phyloP scores from a whole-genome alignment of 306 rosid species.

The Betula pendula region DNA sequence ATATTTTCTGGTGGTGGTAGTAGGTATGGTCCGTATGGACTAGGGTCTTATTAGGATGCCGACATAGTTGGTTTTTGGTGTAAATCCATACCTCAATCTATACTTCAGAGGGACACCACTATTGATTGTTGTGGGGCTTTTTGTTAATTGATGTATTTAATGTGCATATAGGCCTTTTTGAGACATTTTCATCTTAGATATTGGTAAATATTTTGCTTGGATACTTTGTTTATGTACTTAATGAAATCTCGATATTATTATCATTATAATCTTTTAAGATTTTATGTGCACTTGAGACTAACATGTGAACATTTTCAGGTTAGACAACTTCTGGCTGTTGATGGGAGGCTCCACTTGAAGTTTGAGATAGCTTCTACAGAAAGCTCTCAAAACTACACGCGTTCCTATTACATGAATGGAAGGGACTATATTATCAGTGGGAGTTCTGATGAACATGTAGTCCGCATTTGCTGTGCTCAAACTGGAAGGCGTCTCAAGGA shows the following conservation, averaged over 20 bases:
- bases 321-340: slow-evolving; percentile 73
- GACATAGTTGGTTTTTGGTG: not conserved
- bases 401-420: slow-evolving; percentile 87
- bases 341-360: slow-evolving; percentile 80
- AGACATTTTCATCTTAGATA: not conserved
- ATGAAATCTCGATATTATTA: not conserved
- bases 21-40: slow-evolving; percentile 2
- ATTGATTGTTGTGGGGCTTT: no score
- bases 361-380: slow-evolving; percentile 71
- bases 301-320: slow-evolving; percentile 50
- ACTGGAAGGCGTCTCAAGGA: slow-evolving; percentile 83
- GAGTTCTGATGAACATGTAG: slow-evolving; percentile 83
- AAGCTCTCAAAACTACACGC: slow-evolving; percentile 76
- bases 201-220: slow-evolving; percentile 1
- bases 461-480: slow-evolving; percentile 83
- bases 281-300: slow-evolving; percentile 18
- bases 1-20: not conserved
- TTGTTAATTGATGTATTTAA: not conserved
- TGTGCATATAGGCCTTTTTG: not conserved
- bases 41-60: not conserved
- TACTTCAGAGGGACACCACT: not conserved
- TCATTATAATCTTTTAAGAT: not conserved
- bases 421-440: slow-evolving; percentile 84
- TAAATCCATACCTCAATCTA: not conserved
- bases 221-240: not conserved